Evolutionary conservation across 257 asterid species (phyloP).

Genomic region (Petunia axillaris): DNA sequence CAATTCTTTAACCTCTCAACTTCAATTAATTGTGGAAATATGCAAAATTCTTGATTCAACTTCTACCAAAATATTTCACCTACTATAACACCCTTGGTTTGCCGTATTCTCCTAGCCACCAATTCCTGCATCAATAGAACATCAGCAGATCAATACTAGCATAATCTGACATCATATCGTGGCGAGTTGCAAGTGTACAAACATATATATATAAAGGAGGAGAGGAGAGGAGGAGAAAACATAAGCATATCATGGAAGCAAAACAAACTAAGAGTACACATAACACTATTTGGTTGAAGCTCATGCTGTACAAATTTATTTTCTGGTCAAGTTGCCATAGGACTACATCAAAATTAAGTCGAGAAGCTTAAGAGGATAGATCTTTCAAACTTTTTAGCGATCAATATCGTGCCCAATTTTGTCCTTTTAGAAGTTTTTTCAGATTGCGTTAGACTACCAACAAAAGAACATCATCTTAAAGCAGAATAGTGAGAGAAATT

Average conservation of each 20-base stretch:
- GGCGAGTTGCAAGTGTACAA: neutral
- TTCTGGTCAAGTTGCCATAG: neutral
- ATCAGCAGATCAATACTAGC: neutral
- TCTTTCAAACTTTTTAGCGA: neutral
- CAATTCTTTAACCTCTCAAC: constrained; percentile 23
- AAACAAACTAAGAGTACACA: neutral
- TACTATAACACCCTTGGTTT: constrained; percentile 4
- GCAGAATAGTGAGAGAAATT: neutral
- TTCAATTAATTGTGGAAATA: constrained; percentile 22
- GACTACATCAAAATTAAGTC: neutral
- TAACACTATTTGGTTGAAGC: constrained; percentile 9
- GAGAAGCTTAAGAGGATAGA: neutral
- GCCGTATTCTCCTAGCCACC: constrained; percentile 24
- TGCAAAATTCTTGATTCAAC: constrained; percentile 34
- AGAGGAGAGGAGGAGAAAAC: neutral
- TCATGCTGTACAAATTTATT: neutral
- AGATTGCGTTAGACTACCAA: neutral
- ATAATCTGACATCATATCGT: neutral
- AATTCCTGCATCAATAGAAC: constrained; percentile 25
- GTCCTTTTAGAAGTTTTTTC: neutral
- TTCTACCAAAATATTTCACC: constrained; percentile 7
- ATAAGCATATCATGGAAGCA: neutral
- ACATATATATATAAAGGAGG: neutral
- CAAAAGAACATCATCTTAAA: neutral
- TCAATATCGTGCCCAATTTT: neutral